A percentile compares a stretch with the other conserved stretches of the same genome.
Conservation (phyloP, 2,329 filamentous ascomycete genomes). For the Zalaria obscura region DNA sequence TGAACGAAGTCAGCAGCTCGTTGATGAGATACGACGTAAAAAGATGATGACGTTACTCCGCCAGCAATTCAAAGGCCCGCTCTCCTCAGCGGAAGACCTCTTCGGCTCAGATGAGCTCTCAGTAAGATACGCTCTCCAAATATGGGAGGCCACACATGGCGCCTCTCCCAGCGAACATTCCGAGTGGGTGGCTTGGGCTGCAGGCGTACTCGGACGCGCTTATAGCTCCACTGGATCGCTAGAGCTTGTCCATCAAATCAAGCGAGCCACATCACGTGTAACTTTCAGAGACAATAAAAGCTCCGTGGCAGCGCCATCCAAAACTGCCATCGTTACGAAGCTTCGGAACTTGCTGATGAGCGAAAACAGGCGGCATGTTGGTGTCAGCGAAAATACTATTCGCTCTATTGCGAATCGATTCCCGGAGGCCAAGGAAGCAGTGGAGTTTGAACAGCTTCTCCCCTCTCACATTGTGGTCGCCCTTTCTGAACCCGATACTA, state of each 20-base stretch:
- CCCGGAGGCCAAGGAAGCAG: slow-evolving; percentile 4
- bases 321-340: slow-evolving; percentile 1
- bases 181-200: slow-evolving; percentile 73
- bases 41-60: slow-evolving; percentile 62
- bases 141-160: slow-evolving; percentile 41
- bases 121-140: slow-evolving; percentile 42
- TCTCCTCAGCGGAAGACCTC: slow-evolving; percentile 47
- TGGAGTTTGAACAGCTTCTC: slow-evolving; percentile 16
- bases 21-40: slow-evolving; percentile 56
- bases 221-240: slow-evolving; percentile 42
- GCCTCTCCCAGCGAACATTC: slow-evolving; percentile 10
- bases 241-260: slow-evolving; percentile 16
- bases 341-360: slow-evolving; percentile 9
- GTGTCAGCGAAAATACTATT: slow-evolving; percentile 27
- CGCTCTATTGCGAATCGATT: slow-evolving; percentile 11
- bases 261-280: not conserved
- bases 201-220: slow-evolving; percentile 66
- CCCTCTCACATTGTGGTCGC: slow-evolving; percentile 11
- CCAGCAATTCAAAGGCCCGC: slow-evolving; percentile 53
- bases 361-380: slow-evolving; percentile 24
- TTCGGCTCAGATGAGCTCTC: slow-evolving; percentile 54
- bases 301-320: not conserved
- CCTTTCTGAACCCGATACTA: slow-evolving; percentile 5
- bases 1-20: slow-evolving; percentile 43
- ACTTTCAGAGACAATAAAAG: not conserved